Base-by-base conservation (phyloP, 306 rosid species). In the Glycine latifolia region DNA sequence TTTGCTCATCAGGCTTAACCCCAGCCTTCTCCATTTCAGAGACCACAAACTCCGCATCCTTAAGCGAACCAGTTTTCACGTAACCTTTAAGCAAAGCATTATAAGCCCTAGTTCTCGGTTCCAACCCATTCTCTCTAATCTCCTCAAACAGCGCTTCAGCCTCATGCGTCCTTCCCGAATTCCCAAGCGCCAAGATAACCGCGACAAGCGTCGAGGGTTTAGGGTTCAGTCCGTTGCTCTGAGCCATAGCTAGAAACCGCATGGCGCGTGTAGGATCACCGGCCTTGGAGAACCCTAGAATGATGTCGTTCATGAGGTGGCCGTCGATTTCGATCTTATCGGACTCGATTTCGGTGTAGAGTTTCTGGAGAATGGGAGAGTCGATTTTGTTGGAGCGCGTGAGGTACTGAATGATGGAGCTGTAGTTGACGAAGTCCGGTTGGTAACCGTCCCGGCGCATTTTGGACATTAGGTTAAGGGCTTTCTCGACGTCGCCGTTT, bases 111-210 rank as follows among this genome's bases (percentile, higher is more conserved):
- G 92, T 92, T 68, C 95, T 91, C 0, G 97, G 98, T 16, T 87
- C 91, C 87, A 85, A 76, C 15, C 98, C 97, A 12, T 85, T 87
- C 10, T 89, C 97, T 53, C 88, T 92, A 79, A 94, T 92, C 83
- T 94, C 98, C 87, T 92, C 98, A 13, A 94, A 94, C 71, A 92
- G 71, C 5, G 97, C 97, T 84, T 94, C 97, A 1, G 98, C 98
- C 72, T 94, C 98, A 6, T 39, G 88, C 0, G 93, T 89, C 79
- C 97, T 78, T 69, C 97, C 94, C 5, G 83, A 81, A 78, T 90
- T 90, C 73, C 97, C 98, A 84, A 94, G 80, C 0, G 94, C 92
- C 0, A 93, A 84, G 13, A 94, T 85, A 31, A 94, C 83, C 3
- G 97, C 91, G 65, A 86, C 91, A 26, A 92, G 58, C 10, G 98